Base-by-base conservation (phyloP, 179 eudicot genomes). In the Spinacia oleracea region DNA sequence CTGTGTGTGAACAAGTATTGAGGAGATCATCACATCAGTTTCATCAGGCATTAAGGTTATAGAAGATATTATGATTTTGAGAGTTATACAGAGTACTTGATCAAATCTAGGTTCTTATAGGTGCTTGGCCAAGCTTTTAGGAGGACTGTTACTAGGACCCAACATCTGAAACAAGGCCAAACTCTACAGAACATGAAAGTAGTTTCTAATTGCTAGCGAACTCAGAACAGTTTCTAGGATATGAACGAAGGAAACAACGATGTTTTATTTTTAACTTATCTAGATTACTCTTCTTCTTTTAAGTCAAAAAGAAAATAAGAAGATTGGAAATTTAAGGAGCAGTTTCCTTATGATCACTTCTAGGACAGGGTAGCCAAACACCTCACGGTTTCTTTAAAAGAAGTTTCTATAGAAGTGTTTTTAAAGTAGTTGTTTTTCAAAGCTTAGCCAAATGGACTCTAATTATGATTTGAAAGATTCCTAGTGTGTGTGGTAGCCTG, bases 1-100 rank as follows among this genome's bases (percentile, higher is more conserved):
- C 34, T 51, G 45, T 72, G 75, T 31, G 42, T 53, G 75, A 63
- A 72, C 27, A n/a, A 72, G 75, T 72, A 72, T 50, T 43, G 29
- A n/a, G 29, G 16, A 72, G 25, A 0, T 72, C 20, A 11, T 20
- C 27, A 31, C 43, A 27, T 70, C 45, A 58, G 9, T 29, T 55
- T 38, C 34, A 51, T 48, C 50, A 66, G 63, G 32, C 46, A 56
- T 25, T 40, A 25, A 68, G 55, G 16, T 29, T 42, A 40, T 74
- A 38, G 67, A 42, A 74, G 31, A 20, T 53, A 16, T 73, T 18
- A 73, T 55, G 21, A 56, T 18, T 35, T 55, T 12, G 32, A 78
- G 20, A 29, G 73, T 42, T 31, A 32, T 34, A 71, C 45, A 9
- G 71, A n/a, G n/a, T n/a, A n/a, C n/a, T n/a, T 71, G 34, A 59